phyloP scores from a whole-genome alignment of 1,284 basidiomycete genomes.

The Cronartium ribicola region DNA sequence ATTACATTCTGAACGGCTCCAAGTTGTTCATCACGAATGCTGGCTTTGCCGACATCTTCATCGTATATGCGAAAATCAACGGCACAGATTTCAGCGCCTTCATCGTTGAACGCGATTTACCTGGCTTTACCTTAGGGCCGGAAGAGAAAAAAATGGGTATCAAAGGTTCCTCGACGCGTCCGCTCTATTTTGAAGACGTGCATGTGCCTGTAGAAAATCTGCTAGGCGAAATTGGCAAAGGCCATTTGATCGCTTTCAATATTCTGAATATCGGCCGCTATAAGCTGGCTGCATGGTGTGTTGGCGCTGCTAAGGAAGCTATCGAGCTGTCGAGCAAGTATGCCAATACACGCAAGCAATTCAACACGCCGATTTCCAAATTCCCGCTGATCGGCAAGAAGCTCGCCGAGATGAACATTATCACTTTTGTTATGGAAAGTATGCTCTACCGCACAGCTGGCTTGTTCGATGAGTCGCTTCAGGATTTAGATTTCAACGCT shows the following conservation, averaged over 20 bases:
- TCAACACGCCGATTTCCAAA: background rate
- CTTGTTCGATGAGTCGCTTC: background rate
- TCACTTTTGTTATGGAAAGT: background rate
- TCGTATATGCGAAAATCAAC: slow-evolving; percentile 2
- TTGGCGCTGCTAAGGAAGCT: too few species aligned
- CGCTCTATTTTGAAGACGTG: too few species aligned
- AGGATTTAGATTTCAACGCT: background rate
- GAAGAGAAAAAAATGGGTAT: background rate
- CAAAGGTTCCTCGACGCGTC: too few species aligned
- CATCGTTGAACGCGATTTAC: background rate
- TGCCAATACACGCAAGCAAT: too few species aligned
- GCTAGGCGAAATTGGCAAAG: too few species aligned
- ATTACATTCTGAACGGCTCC: slow-evolving; percentile 3
- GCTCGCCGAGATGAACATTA: background rate
- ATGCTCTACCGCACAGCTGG: background rate
- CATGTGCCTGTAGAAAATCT: too few species aligned
- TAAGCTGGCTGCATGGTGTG: too few species aligned
- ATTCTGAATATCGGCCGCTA: too few species aligned
- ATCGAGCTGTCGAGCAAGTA: too few species aligned
- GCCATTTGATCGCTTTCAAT: too few species aligned
- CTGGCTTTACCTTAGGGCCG: background rate
- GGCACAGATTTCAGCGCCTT: too few species aligned
- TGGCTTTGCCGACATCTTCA: background rate
- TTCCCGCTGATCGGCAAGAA: background rate
- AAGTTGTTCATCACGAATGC: background rate